A percentile compares a stretch with the other conserved stretches of the same genome.
Evolutionary conservation across 2,329 filamentous ascomycete genomes (phyloP).

Genomic region (Neofusicoccum sp.): DNA sequence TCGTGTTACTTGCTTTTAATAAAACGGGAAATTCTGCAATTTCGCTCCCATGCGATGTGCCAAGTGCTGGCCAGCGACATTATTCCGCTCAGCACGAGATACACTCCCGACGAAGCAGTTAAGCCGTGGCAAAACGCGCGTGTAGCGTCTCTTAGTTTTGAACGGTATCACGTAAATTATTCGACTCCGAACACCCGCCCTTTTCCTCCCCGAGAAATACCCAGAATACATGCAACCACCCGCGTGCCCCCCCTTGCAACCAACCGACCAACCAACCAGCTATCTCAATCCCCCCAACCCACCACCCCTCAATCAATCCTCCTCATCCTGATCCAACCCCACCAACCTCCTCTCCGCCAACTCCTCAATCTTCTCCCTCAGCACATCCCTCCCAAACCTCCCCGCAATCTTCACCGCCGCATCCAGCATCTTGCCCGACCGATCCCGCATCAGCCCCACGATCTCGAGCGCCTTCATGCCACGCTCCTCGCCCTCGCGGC

Average conservation of each 20-base stretch:
- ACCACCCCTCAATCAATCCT: conserved; percentile 17
- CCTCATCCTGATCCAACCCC: conserved; percentile 58
- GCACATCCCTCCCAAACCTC: conserved; percentile 73
- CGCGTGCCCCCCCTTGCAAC: background rate
- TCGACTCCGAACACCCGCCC: background rate
- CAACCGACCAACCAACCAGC: background rate
- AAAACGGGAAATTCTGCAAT: conserved; percentile 15
- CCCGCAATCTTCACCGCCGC: conserved; percentile 86
- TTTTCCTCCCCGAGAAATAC: background rate
- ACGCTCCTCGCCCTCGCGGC: conserved; percentile 84
- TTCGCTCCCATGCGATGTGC: background rate
- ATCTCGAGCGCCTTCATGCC: conserved; percentile 95
- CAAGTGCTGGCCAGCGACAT: no score
- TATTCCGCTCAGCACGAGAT: background rate
- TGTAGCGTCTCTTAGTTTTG: background rate
- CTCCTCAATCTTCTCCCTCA: conserved; percentile 89
- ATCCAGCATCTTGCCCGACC: conserved; percentile 84
- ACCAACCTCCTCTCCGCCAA: conserved; percentile 69
- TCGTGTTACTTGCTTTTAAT: conserved; percentile 16
- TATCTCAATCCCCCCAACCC: background rate
- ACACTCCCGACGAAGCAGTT: background rate
- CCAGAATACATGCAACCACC: background rate
- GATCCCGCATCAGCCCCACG: conserved; percentile 79
- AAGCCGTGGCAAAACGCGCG: background rate
- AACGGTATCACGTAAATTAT: background rate